phyloP scores from a whole-genome alignment of 179 eudicot species.

The Nepenthes alata region DNA sequence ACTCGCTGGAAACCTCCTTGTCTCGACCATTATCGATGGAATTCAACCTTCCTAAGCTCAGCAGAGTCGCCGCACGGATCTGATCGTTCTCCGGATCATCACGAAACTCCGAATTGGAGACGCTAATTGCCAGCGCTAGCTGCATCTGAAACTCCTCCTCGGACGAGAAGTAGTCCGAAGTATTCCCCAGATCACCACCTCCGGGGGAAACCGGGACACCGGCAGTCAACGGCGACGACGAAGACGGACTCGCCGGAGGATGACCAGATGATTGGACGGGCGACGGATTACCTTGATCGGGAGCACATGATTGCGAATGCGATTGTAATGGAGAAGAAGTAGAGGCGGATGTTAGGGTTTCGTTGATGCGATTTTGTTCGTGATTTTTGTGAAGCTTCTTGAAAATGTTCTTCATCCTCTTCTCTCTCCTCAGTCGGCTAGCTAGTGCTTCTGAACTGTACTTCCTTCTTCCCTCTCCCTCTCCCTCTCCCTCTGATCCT shows the following conservation, averaged over 20 bases:
- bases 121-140: slow-evolving; percentile 93
- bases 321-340: slow-evolving; percentile 5
- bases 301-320: slow-evolving; percentile 1
- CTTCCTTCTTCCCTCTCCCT: slow-evolving; percentile 2
- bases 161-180: slow-evolving; percentile 50
- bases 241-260: slow-evolving; percentile 12
- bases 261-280: background rate
- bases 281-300: slow-evolving; percentile 1
- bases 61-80: slow-evolving; percentile 47
- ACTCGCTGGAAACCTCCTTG: slow-evolving; percentile 40
- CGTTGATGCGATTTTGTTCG: slow-evolving; percentile 65
- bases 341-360: slow-evolving; percentile 26
- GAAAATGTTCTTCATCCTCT: slow-evolving; percentile 86
- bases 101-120: slow-evolving; percentile 43
- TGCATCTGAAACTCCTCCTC: slow-evolving; percentile 97
- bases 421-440: background rate
- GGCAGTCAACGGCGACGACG: slow-evolving; percentile 7
- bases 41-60: slow-evolving; percentile 35
- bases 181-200: slow-evolving; percentile 4
- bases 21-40: slow-evolving; percentile 12
- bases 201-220: slow-evolving; percentile 6
- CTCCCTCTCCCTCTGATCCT: slow-evolving; percentile 7
- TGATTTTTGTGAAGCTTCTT: slow-evolving; percentile 79
- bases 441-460: background rate
- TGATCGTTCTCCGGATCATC: slow-evolving; percentile 44